Percentiles rank a stretch among this genome's conserved stretches.
phyloP scores from a whole-genome alignment of 2,329 filamentous ascomycete species.

The Cladosporium sp. region DNA sequence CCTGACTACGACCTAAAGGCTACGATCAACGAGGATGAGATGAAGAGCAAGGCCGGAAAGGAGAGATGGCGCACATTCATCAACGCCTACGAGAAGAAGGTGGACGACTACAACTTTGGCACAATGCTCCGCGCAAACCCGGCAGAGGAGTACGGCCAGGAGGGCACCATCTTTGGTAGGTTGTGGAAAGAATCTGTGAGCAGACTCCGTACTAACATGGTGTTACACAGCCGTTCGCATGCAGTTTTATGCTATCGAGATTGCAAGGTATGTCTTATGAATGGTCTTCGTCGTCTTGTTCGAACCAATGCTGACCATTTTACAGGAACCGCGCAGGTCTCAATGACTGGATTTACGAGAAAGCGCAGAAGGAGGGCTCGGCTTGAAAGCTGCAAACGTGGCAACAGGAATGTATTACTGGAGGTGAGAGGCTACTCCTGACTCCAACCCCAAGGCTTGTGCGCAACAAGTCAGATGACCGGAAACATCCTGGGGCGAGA shows the following conservation, averaged over 20 bases:
- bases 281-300: neutral
- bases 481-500: no score
- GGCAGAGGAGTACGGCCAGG: constrained; percentile 77
- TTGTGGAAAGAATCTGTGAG: neutral
- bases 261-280: constrained; percentile 53
- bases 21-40: constrained; percentile 82
- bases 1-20: constrained; percentile 83
- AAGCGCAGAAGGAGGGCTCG: constrained; percentile 51
- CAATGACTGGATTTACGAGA: constrained; percentile 96
- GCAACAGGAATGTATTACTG: neutral
- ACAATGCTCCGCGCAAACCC: constrained; percentile 80
- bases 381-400: neutral
- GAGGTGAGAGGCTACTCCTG: neutral
- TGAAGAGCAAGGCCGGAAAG: constrained; percentile 97
- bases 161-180: constrained; percentile 87
- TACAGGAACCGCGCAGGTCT: constrained; percentile 74
- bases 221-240: constrained; percentile 57
- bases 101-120: constrained; percentile 98
- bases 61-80: constrained; percentile 93
- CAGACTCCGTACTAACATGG: neutral
- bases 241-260: constrained; percentile 80
- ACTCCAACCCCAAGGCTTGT: no score
- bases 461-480: no score
- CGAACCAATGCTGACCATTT: constrained; percentile 12
- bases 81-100: constrained; percentile 85